Evolutionary conservation across 2,329 filamentous ascomycete species (phyloP).

Genomic region (Phialophora expanda): DNA sequence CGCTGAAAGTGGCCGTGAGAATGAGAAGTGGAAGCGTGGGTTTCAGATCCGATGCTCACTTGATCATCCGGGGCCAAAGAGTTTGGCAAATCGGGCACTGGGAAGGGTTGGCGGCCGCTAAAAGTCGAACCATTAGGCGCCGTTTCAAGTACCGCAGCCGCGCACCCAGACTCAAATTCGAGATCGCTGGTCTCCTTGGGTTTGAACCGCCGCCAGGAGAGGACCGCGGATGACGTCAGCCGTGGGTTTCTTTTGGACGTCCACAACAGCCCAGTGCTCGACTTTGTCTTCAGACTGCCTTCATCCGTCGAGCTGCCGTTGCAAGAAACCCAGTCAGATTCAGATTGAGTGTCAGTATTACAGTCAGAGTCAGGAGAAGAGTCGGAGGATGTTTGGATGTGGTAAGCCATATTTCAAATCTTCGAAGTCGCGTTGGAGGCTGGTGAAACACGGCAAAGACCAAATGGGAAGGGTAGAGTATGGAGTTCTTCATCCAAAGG

Average conservation of each 20-base stretch:
- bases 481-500: background rate
- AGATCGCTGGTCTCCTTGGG: background rate
- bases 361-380: slow-evolving; percentile 10
- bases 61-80: slow-evolving; percentile 15
- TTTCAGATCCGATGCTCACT: slow-evolving; percentile 18
- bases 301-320: slow-evolving; percentile 23
- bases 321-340: slow-evolving; percentile 33
- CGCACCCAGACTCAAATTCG: slow-evolving; percentile 5
- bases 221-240: slow-evolving; percentile 32
- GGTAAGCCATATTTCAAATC: slow-evolving; percentile 23
- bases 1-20: slow-evolving; percentile 4
- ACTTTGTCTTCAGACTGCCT: background rate
- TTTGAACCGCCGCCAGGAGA: background rate
- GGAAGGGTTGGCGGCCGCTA: background rate
- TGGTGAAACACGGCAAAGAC: slow-evolving; percentile 12
- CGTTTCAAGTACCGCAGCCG: slow-evolving; percentile 9
- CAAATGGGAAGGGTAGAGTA: background rate
- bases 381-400: slow-evolving; percentile 3
- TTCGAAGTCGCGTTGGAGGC: background rate
- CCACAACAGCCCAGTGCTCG: slow-evolving; percentile 14
- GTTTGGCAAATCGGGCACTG: slow-evolving; percentile 9
- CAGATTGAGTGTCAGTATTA: slow-evolving; percentile 23
- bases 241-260: slow-evolving; percentile 20
- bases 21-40: slow-evolving; percentile 12
- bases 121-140: slow-evolving; percentile 4